phyloP scores from a whole-genome alignment of 2,329 filamentous ascomycete genomes.

The Talaromyces sp. region DNA sequence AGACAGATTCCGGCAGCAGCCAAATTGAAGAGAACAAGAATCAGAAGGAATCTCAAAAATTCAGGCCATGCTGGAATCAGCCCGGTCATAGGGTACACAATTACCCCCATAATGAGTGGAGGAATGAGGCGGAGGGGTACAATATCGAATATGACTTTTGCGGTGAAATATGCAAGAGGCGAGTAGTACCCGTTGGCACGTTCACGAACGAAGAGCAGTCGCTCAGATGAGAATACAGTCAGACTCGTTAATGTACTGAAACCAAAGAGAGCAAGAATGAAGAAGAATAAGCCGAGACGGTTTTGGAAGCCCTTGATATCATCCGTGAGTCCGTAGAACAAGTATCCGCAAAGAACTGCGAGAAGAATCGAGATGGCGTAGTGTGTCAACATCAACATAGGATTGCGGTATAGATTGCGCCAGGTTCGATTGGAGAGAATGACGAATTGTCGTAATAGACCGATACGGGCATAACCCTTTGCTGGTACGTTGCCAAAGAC shows the following conservation, averaged over 20 bases:
- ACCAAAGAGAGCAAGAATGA: constrained; percentile 89
- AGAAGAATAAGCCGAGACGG: constrained; percentile 93
- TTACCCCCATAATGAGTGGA: constrained; percentile 89
- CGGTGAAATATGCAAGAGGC: constrained; percentile 86
- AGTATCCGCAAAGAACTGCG: constrained; percentile 86
- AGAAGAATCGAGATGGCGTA: constrained; percentile 95
- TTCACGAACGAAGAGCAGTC: constrained; percentile 86
- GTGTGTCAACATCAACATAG: constrained; percentile 96
- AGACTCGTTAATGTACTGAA: constrained; percentile 94
- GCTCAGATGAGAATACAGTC: constrained; percentile 87
- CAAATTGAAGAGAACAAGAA: constrained; percentile 92
- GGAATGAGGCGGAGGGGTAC: constrained; percentile 90
- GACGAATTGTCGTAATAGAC: constrained; percentile 74
- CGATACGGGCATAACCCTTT: constrained; percentile 76
- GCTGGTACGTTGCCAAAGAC: constrained; percentile 45
- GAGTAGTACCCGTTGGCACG: constrained; percentile 95
- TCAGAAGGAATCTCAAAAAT: constrained; percentile 87
- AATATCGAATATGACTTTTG: constrained; percentile 98
- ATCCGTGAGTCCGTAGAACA: constrained; percentile 94
- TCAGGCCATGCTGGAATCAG: constrained; percentile 75
- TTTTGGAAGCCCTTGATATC: constrained; percentile 98
- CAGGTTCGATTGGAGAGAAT: constrained; percentile 90
- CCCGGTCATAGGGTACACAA: constrained; percentile 97
- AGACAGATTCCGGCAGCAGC: constrained; percentile 90
- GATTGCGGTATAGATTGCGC: constrained; percentile 96